Percentiles rank a stretch among this genome's conserved stretches.
These are phyloP conservation scores for Phytophthora foliorum DNA, from an alignment of 352 stramenopile species.

Conservation along the genomic window DNA sequence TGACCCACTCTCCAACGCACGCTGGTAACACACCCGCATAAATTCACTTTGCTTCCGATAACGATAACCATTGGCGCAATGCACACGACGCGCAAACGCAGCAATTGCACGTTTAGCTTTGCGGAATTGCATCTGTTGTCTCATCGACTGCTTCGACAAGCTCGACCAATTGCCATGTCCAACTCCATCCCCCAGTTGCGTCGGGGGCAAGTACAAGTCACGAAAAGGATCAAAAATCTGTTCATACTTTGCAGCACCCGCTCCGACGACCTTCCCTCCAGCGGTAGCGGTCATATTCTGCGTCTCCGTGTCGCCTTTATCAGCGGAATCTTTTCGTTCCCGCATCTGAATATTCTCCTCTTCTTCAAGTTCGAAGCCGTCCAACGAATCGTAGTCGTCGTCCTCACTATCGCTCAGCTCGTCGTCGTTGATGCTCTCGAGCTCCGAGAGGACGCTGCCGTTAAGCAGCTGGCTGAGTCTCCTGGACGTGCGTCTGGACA, in stretches of 20 bases:
- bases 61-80: slow-evolving; percentile 57
- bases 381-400: slow-evolving; percentile 40
- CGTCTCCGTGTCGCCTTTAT: slow-evolving; percentile 20
- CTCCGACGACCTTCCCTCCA: slow-evolving; percentile 18
- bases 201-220: slow-evolving; percentile 55
- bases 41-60: slow-evolving; percentile 76
- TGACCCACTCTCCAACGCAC: slow-evolving; percentile 53
- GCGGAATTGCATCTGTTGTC: slow-evolving; percentile 27
- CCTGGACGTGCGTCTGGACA: slow-evolving; percentile 32
- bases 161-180: neutral
- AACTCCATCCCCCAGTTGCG: neutral
- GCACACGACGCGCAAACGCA: slow-evolving; percentile 46
- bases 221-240: slow-evolving; percentile 67
- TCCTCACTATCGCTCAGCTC: slow-evolving; percentile 44
- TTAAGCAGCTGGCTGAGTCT: slow-evolving; percentile 33
- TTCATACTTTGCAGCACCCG: slow-evolving; percentile 44
- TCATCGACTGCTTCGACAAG: slow-evolving; percentile 2
- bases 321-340: slow-evolving; percentile 26
- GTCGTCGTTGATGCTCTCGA: slow-evolving; percentile 38
- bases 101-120: slow-evolving; percentile 46
- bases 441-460: slow-evolving; percentile 33
- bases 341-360: slow-evolving; percentile 26
- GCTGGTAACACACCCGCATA: slow-evolving; percentile 66
- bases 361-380: slow-evolving; percentile 39
- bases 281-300: slow-evolving; percentile 2